Percentiles rank a stretch among this genome's conserved stretches.
These are phyloP conservation scores for Ulota crispa DNA, from an alignment of 225 moss, liverwort and hornwort species.

Conservation along the genomic window DNA sequence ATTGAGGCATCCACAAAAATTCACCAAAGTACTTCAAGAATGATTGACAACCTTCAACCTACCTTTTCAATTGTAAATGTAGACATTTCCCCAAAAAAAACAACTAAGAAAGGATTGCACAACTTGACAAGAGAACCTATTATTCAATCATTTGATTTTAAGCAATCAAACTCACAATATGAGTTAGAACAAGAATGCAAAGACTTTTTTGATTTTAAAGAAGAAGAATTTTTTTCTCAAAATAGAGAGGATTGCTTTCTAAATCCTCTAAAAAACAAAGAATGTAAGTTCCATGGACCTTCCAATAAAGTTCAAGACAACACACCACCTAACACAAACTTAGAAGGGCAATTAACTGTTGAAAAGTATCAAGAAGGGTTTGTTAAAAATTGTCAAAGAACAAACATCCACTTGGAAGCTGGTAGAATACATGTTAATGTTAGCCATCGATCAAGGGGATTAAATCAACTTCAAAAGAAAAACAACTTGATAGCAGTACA, in stretches of 20 bases:
- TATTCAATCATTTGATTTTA: background rate
- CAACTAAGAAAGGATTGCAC: background rate
- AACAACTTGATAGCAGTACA: constrained; percentile 58
- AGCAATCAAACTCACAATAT: constrained; percentile 1
- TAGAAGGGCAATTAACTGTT: constrained; percentile 37
- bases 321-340: background rate
- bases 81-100: background rate
- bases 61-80: background rate
- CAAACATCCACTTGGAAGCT: constrained; percentile 65
- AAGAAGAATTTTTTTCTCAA: background rate
- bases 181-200: constrained; percentile 7
- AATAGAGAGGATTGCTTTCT: background rate
- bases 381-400: constrained; percentile 55
- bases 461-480: constrained; percentile 51
- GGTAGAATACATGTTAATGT: constrained; percentile 89
- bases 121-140: background rate
- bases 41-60: constrained; percentile 11
- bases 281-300: constrained; percentile 28
- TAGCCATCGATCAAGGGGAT: constrained; percentile 60
- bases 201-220: constrained; percentile 1
- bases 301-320: background rate
- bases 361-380: constrained; percentile 50
- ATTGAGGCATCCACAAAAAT: background rate
- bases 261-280: background rate
- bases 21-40: background rate